These are phyloP conservation scores for Hanseniaspora occidentalis DNA, from an alignment of 805 yeast species.

Conservation along the genomic window DNA sequence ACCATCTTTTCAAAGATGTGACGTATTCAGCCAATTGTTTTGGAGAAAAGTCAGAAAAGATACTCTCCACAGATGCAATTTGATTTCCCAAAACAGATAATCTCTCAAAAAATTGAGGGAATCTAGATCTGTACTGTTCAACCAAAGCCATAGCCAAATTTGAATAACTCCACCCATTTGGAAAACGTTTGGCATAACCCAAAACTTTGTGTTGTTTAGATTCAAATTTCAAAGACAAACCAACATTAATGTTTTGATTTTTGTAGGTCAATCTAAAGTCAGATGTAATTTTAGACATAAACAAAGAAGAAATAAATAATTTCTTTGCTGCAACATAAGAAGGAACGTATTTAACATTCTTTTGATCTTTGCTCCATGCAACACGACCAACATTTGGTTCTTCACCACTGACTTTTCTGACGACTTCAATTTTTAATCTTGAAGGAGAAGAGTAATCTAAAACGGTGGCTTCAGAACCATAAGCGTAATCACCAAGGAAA, in stretches of 20 bases:
- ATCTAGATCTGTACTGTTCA: constrained; percentile 43
- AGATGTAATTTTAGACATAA: constrained; percentile 70
- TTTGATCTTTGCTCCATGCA: constrained; percentile 45
- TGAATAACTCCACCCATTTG: constrained; percentile 73
- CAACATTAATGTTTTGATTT: constrained; percentile 51
- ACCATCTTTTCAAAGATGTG: constrained; percentile 25
- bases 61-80: constrained; percentile 20
- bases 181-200: constrained; percentile 65
- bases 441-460: constrained; percentile 41
- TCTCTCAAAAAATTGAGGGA: constrained; percentile 46
- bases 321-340: constrained; percentile 50
- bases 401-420: constrained; percentile 29
- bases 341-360: constrained; percentile 47
- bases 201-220: constrained; percentile 68
- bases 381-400: constrained; percentile 59
- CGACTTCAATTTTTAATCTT: constrained; percentile 41
- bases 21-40: constrained; percentile 19
- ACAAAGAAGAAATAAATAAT: constrained; percentile 45
- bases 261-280: constrained; percentile 47
- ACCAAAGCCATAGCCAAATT: constrained; percentile 58
- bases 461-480: constrained; percentile 67
- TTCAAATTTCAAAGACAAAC: constrained; percentile 77
- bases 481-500: constrained; percentile 76
- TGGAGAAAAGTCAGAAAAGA: constrained; percentile 25
- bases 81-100: constrained; percentile 21